A percentile compares a stretch with the other conserved stretches of the same genome.
Conservation (phyloP, 1,139 yeast species). For the Williopsis jadinii region DNA sequence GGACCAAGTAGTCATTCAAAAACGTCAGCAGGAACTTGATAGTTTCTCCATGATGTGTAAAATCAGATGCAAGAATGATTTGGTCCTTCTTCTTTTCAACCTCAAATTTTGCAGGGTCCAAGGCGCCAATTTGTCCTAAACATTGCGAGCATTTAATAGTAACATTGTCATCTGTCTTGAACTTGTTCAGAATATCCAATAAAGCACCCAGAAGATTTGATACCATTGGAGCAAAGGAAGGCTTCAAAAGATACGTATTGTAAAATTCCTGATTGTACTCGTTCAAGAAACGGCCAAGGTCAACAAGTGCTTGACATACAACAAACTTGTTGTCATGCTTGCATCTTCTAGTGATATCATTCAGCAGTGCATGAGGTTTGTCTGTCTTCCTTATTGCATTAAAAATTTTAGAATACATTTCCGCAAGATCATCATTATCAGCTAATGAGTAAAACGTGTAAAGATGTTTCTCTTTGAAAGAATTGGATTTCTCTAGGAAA, state of each 20-base stretch:
- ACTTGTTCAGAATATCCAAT: constrained; percentile 53
- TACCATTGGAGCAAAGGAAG: constrained; percentile 22
- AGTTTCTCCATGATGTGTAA: constrained; percentile 56
- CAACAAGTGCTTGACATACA: constrained; percentile 70
- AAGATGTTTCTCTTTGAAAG: constrained; percentile 33
- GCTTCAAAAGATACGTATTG: constrained; percentile 10
- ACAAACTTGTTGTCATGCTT: constrained; percentile 68
- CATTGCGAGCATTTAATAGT: constrained; percentile 59
- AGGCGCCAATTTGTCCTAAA: constrained; percentile 69
- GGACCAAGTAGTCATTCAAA: constrained; percentile 63
- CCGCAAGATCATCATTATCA: constrained; percentile 34
- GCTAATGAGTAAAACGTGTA: constrained; percentile 42
- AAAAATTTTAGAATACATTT: constrained; percentile 21
- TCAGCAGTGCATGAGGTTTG: constrained; percentile 31
- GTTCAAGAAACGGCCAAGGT: constrained; percentile 35
- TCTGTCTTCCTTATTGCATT: constrained; percentile 23
- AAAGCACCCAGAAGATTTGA: constrained; percentile 48
- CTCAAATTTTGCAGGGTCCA: constrained; percentile 60
- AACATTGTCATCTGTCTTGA: constrained; percentile 43
- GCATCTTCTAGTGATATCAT: constrained; percentile 50
- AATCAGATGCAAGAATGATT: constrained; percentile 50
- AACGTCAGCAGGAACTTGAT: constrained; percentile 58
- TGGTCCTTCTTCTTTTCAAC: constrained; percentile 38
- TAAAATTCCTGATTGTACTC: constrained; percentile 16
- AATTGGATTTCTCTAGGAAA: constrained; percentile 24